phyloP scores from a whole-genome alignment of 1,284 basidiomycete genomes.

The Austroboletus niveus region DNA sequence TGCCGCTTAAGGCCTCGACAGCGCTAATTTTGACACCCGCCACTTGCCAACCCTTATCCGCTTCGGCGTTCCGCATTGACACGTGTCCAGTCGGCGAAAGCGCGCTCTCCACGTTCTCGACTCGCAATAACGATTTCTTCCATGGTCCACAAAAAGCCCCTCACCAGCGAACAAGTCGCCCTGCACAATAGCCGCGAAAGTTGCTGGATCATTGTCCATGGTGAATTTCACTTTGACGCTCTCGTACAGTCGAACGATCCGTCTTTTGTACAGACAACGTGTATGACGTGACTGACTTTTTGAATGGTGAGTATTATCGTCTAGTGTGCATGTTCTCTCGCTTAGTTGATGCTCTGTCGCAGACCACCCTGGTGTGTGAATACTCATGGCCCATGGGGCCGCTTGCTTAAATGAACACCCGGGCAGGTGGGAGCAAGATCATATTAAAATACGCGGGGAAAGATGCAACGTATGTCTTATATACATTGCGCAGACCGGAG shows the following conservation, averaged over 20 bases:
- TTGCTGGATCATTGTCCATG: conserved; percentile 90
- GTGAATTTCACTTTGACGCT: conserved; percentile 35
- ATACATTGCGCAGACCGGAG: background rate
- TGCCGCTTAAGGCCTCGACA: too few relatives aligned
- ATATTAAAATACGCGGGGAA: conserved; percentile 74
- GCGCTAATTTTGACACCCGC: too few relatives aligned
- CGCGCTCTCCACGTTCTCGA: background rate
- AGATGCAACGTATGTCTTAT: conserved; percentile 60
- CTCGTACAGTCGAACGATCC: conserved; percentile 5
- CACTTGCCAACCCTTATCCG: background rate
- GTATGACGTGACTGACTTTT: conserved; percentile 78
- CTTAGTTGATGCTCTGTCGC: background rate
- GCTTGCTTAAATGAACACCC: background rate
- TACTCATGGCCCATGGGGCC: background rate
- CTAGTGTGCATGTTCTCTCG: conserved; percentile 2
- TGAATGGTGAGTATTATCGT: conserved; percentile 45
- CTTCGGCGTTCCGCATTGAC: background rate
- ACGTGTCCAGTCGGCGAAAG: too few relatives aligned
- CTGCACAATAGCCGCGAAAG: conserved; percentile 69
- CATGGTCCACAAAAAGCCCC: conserved; percentile 22
- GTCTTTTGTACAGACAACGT: conserved; percentile 46
- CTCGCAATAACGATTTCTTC: background rate
- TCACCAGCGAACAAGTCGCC: conserved; percentile 53
- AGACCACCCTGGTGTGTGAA: conserved; percentile 65
- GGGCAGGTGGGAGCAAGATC: conserved; percentile 56